Conservation (phyloP, 2,329 filamentous ascomycete species). For the Fusarium pseudonygamai region DNA sequence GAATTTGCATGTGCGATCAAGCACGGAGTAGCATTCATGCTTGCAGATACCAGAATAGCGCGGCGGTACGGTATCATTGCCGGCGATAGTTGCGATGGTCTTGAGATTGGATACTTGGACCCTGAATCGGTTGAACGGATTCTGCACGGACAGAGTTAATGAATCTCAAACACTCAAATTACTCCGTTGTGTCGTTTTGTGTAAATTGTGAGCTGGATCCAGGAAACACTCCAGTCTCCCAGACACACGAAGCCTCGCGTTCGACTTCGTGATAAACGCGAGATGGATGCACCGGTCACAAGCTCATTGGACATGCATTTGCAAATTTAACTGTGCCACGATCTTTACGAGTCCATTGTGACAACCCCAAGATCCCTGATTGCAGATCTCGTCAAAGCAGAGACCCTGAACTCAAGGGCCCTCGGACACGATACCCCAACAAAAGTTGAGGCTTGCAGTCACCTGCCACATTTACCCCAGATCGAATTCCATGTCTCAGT, state of each 20-base stretch:
- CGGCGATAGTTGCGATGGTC: neutral
- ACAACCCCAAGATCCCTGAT: neutral
- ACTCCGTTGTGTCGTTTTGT: neutral
- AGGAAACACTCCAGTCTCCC: neutral
- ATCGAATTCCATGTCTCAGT: neutral
- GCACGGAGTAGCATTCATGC: too few species aligned
- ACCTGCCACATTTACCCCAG: conserved; percentile 3
- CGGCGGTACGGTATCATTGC: neutral
- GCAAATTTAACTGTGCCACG: neutral
- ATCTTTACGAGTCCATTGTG: neutral
- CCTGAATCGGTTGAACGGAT: neutral
- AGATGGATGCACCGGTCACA: neutral
- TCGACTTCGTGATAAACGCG: neutral
- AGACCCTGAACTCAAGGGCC: neutral
- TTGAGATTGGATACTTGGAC: neutral
- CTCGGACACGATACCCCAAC: neutral
- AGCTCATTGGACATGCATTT: neutral
- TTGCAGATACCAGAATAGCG: neutral
- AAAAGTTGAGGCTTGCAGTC: neutral
- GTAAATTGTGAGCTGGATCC: neutral
- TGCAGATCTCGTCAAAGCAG: neutral
- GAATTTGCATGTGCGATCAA: conserved; percentile 5
- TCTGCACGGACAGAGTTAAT: neutral
- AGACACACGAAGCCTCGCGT: neutral
- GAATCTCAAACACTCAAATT: neutral